These are phyloP conservation scores for Albifimbria verrucaria DNA, from an alignment of 2,329 filamentous ascomycete genomes.

Conservation along the genomic window DNA sequence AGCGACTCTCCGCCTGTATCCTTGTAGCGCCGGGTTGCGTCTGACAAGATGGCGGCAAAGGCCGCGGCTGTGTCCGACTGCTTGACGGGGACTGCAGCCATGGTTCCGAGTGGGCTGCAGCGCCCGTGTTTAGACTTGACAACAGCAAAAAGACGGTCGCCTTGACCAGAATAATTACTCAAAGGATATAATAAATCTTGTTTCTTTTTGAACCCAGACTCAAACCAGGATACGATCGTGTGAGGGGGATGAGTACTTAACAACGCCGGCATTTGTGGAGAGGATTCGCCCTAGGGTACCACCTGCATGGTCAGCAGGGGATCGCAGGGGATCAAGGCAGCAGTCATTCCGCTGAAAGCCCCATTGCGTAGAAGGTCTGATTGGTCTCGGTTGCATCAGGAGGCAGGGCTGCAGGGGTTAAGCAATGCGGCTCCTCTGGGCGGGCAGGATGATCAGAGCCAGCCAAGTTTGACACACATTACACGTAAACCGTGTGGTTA, in stretches of 20 bases:
- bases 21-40: constrained; percentile 29
- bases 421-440: neutral
- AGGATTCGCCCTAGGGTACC: neutral
- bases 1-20: constrained; percentile 24
- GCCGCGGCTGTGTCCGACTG: neutral
- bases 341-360: neutral
- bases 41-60: constrained; percentile 28
- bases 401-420: neutral
- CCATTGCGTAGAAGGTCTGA: too few relatives aligned
- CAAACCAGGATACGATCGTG: neutral
- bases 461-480: too few relatives aligned
- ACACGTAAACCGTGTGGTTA: too few relatives aligned
- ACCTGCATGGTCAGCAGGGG: neutral
- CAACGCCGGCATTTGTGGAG: neutral
- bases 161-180: neutral
- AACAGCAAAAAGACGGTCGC: neutral
- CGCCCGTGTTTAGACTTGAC: neutral
- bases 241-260: neutral
- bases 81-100: neutral
- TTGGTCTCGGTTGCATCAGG: neutral
- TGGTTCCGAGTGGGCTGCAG: neutral
- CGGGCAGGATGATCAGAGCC: too few relatives aligned
- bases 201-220: too few relatives aligned
- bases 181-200: too few relatives aligned
- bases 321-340: too few relatives aligned